Evolutionary conservation across 2,329 filamentous ascomycete genomes (phyloP).

Genomic region (Graphilbum fragrans): DNA sequence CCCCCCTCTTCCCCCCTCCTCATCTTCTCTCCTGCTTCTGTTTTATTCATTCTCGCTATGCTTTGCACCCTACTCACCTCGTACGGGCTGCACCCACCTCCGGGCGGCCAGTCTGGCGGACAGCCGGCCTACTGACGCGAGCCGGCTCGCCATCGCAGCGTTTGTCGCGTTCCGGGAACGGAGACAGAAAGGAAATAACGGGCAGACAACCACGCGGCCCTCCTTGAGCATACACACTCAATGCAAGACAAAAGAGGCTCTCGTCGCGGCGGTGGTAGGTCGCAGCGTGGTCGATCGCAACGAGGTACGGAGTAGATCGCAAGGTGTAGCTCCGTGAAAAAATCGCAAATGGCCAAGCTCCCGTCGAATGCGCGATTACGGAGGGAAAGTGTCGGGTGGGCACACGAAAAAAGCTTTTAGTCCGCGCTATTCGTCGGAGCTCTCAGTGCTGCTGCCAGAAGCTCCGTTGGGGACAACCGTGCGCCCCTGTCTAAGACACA

Average conservation of each 20-base stretch:
- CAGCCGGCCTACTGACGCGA: conserved; percentile 11
- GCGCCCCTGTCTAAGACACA: too few species aligned
- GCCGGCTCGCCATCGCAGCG: conserved; percentile 6
- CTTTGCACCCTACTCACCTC: conserved; percentile 9
- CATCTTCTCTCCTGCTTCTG: neutral
- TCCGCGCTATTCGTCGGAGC: neutral
- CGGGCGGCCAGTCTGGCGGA: conserved; percentile 13
- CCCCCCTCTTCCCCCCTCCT: neutral
- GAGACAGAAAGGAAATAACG: neutral
- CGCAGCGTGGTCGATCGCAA: too few species aligned
- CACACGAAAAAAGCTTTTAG: neutral
- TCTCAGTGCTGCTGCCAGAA: neutral
- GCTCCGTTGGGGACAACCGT: conserved; percentile 1
- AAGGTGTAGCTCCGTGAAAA: neutral
- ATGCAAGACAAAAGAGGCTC: too few species aligned
- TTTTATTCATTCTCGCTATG: too few species aligned
- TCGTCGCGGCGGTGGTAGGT: too few species aligned
- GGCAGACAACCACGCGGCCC: too few species aligned
- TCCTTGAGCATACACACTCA: too few species aligned
- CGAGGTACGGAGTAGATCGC: too few species aligned
- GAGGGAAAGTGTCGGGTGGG: neutral
- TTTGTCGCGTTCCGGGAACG: neutral
- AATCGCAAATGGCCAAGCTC: neutral
- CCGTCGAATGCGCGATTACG: neutral
- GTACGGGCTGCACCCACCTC: conserved; percentile 4